Conservation (phyloP, 352 stramenopile species). For the Phytophthora sansomeana region DNA sequence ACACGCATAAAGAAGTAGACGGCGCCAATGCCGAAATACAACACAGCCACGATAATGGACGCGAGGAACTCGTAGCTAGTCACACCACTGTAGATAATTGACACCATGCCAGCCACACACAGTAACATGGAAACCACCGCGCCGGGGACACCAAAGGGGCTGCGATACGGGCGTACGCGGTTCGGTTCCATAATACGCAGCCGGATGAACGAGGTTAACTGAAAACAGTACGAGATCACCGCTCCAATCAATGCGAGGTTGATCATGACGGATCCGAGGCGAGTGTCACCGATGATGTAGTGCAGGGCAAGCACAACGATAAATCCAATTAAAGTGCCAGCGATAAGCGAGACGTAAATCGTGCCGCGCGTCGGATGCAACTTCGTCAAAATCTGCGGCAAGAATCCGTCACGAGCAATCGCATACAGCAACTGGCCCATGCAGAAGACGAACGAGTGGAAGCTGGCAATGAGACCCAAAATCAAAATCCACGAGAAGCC, state of each 20-base stretch:
- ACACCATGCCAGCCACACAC: conserved; percentile 56
- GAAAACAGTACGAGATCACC: conserved; percentile 70
- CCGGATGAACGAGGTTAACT: conserved; percentile 63
- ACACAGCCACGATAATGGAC: conserved; percentile 57
- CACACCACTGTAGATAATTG: conserved; percentile 72
- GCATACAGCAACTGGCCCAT: conserved; percentile 38
- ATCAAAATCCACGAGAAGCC: conserved; percentile 78
- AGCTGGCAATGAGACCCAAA: conserved; percentile 67
- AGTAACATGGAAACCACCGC: conserved; percentile 53
- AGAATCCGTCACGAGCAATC: conserved; percentile 70
- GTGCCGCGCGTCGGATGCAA: conserved; percentile 55
- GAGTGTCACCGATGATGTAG: conserved; percentile 64
- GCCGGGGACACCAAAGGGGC: conserved; percentile 60
- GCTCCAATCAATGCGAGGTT: conserved; percentile 74
- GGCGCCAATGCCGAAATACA: conserved; percentile 61
- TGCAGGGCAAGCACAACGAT: conserved; percentile 58
- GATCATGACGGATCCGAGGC: conserved; percentile 71
- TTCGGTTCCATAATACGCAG: conserved; percentile 62
- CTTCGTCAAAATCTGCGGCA: conserved; percentile 58
- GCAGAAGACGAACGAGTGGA: conserved; percentile 85
- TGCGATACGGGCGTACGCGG: conserved; percentile 56
- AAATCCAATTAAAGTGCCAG: conserved; percentile 55
- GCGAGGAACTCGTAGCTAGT: conserved; percentile 68
- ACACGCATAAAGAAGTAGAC: conserved; percentile 59
- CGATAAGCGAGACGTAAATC: conserved; percentile 63